A percentile compares a stretch with the other conserved stretches of the same genome.
These are phyloP conservation scores for Sisymbrium altissimum DNA, from an alignment of 345 rosid species.

Conservation along the genomic window DNA sequence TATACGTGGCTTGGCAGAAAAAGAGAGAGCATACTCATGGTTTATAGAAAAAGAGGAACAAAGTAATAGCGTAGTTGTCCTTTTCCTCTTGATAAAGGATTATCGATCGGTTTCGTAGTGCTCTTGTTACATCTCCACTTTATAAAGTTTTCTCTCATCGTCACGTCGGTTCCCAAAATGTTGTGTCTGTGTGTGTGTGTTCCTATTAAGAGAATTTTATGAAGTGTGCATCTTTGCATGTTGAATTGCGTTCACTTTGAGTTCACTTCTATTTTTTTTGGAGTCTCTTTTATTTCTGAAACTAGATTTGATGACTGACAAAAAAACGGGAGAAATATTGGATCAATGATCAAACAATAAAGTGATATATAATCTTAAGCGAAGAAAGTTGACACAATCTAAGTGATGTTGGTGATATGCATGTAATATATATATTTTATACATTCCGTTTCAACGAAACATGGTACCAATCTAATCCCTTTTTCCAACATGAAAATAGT, in stretches of 20 bases:
- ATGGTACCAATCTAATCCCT: neutral
- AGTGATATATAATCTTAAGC: neutral
- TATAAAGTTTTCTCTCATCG: neutral
- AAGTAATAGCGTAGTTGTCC: neutral
- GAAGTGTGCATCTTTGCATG: neutral
- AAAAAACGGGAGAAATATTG: neutral
- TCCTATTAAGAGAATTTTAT: neutral
- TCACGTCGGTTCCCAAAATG: conserved; percentile 6
- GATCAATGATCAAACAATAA: neutral
- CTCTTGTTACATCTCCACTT: conserved; percentile 5
- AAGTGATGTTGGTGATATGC: neutral
- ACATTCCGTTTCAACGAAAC: neutral
- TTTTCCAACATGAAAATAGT: neutral
- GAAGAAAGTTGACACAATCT: neutral
- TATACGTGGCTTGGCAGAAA: conserved; percentile 23
- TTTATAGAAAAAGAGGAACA: conserved; percentile 23
- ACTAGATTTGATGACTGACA: neutral
- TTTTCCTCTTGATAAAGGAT: neutral
- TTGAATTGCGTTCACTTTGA: neutral
- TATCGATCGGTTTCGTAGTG: neutral
- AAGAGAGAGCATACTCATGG: conserved; percentile 16
- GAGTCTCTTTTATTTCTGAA: neutral
- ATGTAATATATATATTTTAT: neutral
- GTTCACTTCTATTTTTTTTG: neutral
- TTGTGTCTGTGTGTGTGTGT: conserved; percentile 2